Evolutionary conservation across 176 grass and related monocot genomes (phyloP), one percentile per base, ranked within the genome.

Genomic region (Guadua angustifolia): DNA sequence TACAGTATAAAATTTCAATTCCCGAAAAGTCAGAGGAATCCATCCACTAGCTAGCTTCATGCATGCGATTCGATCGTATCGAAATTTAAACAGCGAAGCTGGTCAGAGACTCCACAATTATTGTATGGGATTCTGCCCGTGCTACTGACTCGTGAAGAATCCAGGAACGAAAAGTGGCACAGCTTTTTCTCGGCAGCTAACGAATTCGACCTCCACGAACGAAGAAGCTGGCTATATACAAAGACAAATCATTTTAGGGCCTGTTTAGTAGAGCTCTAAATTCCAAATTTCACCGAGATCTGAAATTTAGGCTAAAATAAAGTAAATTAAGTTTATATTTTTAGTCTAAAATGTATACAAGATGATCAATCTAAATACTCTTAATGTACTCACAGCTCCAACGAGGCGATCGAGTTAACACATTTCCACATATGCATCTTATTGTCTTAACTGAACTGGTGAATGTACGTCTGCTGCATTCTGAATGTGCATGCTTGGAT

Each of bases 71-170:
- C 70, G 51, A 9, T 73, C 70, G 17, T 22, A 51, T 61, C 36
- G 19, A 71, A 89, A 46, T 46, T 77, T 71, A 17, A 61, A 63
- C 64, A 39, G 63, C n/a, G 39, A 68, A 89, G 71, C 35, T 63
- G 52, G 77, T 81, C 71, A 82, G 81, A 85, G 15, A 5, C 29
- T 76, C 35, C 53, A 21, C 53, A 81, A 70, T 85, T 81, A 81
- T 85, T 85, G 52, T 7, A 4, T 19, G 6, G 26, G 58, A 88
- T 79, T 79, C 59, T 16, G 18, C 57, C 66, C 58, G 18, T 7
- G 59, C 19, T 22, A 29, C 67, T 88, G 74, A 11, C 16, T 72
- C 47, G 46, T 73, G 36, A 88, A 79, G 74, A 88, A 83, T 78
- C 66, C 66, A 50, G 29, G 52, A 10, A 21, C 39, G 8, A 19